Base-by-base conservation (phyloP, 2,329 filamentous ascomycete species). In the Penicillium sp. region DNA sequence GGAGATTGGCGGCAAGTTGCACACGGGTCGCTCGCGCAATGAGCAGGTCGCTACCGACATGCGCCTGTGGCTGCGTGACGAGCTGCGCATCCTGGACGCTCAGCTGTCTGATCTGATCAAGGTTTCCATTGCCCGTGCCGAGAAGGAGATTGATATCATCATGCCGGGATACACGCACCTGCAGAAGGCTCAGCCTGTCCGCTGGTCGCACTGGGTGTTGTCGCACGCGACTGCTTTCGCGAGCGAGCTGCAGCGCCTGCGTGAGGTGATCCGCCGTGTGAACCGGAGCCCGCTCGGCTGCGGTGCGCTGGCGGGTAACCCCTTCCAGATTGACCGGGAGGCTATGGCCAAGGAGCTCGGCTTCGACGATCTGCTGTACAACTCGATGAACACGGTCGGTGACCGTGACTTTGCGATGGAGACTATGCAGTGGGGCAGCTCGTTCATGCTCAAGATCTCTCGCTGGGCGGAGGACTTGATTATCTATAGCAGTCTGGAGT, bases 141-240 rank as follows among this genome's bases (percentile, higher is more conserved):
- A 92, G 81, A 77, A 81, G 38, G 90, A 95, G 69, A 87, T 93
- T 63, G 88, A 90, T 67, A 82, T 86, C 64, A 75, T 96, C 70
- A 95, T 96, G 90, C 92, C 92, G 1, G 90, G 90, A 2, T 96
- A 96, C 78, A 96, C 91, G 14, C 92, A 96, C 76, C 79, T 95
- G 38, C 92, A 96, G 78, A 88, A 90, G 55, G 91, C 91, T 3
- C 85, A 80, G 90, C 91, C 91, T 1, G 87, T 96, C 67, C 83
- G 90, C 62, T 96, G 89, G 89, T 87, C 84, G 57, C 91, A 95
- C 71, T 94, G 89, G 89, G 82, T 96, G 72, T 78, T 96, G 64
- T 89, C 88, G 50, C 88, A 92, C 72, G 90, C 84, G 53, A 85
- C 86, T 52, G 84, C 86, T 35, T 94, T 96, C 71, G 81, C 84